Conservation (phyloP, 331 rosid genomes). For the Rhamnella rubrinervis region DNA sequence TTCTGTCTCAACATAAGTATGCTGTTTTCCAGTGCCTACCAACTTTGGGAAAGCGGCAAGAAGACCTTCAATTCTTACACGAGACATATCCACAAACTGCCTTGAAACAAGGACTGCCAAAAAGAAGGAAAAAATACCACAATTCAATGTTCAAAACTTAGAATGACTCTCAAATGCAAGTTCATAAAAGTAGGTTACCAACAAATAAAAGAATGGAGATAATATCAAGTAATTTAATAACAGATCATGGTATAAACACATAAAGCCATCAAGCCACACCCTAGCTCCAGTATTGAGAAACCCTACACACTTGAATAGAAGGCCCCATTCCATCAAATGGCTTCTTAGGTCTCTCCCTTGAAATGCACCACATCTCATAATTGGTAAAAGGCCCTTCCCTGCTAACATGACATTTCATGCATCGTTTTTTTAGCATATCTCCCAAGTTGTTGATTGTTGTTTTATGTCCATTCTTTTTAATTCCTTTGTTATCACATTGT, state of each 20-base stretch:
- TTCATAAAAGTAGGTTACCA: background rate
- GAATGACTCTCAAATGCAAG: background rate
- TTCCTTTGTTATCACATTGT: no score
- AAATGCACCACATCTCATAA: no score
- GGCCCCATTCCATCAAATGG: no score
- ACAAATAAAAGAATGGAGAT: background rate
- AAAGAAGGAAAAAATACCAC: slow-evolving; percentile 8
- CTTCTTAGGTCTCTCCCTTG: no score
- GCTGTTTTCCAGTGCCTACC: slow-evolving; percentile 94
- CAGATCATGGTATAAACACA: background rate
- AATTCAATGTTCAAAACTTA: background rate
- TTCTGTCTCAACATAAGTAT: slow-evolving; percentile 92
- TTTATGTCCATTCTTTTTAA: no score
- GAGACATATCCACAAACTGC: slow-evolving; percentile 91
- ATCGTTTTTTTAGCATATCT: no score
- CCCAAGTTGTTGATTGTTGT: no score
- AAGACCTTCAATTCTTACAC: slow-evolving; percentile 95
- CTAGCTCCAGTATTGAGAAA: no score
- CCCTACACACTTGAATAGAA: no score
- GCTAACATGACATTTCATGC: no score
- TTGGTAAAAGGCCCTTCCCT: no score
- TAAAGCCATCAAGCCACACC: no score
- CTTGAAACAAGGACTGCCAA: slow-evolving; percentile 83
- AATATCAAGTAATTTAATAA: background rate
- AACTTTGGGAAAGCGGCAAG: slow-evolving; percentile 95